Percentiles rank a stretch among this genome's conserved stretches.
Conservation (phyloP, 2,329 filamentous ascomycete genomes). For the Endoconidiophora laricicola region DNA sequence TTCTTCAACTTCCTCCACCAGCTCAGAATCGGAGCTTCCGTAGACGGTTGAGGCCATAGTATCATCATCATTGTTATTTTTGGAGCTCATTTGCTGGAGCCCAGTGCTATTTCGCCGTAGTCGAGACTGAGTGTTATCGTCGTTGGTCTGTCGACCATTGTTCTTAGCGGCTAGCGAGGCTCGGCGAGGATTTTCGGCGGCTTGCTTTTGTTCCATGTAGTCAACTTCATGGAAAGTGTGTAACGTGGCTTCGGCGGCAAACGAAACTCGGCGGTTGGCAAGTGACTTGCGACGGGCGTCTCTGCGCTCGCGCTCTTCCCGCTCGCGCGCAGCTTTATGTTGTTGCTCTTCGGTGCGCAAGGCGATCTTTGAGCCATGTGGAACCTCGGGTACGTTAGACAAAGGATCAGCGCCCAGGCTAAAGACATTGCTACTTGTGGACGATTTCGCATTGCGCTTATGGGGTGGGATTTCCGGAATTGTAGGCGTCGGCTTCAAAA, state of each 20-base stretch:
- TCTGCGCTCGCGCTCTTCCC: constrained; percentile 57
- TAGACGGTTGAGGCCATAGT: constrained; percentile 63
- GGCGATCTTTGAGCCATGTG: constrained; percentile 35
- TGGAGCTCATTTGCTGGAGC: constrained; percentile 35
- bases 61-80: constrained; percentile 48
- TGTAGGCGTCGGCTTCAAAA: constrained; percentile 65
- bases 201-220: constrained; percentile 66
- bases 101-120: constrained; percentile 45
- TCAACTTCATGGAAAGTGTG: constrained; percentile 96
- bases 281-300: constrained; percentile 86
- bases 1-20: constrained; percentile 35
- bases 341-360: constrained; percentile 54
- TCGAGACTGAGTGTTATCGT: constrained; percentile 18
- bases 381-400: constrained; percentile 15
- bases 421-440: constrained; percentile 3
- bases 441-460: constrained; percentile 3
- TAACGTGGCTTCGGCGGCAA: constrained; percentile 89
- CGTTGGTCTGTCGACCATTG: not conserved
- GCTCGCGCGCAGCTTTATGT: constrained; percentile 49
- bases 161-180: constrained; percentile 16
- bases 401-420: constrained; percentile 9
- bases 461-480: constrained; percentile 44
- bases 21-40: constrained; percentile 42
- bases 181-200: constrained; percentile 58
- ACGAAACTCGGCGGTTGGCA: constrained; percentile 85